Percentiles rank a stretch among this genome's conserved stretches.
Evolutionary conservation across 306 rosid genomes (phyloP).

Genomic region (Sicyos edulis): DNA sequence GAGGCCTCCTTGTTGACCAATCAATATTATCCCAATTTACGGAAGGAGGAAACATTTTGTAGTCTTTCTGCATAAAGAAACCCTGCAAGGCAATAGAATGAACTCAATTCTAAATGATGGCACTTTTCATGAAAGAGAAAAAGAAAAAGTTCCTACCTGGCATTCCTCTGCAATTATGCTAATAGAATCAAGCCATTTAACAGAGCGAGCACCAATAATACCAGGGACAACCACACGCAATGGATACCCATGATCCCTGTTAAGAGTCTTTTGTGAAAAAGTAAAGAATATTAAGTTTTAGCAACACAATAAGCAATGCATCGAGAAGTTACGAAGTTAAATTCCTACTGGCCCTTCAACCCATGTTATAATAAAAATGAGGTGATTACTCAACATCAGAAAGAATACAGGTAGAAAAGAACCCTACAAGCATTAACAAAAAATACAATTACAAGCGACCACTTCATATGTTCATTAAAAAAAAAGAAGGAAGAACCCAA

Average conservation of each 20-base stretch:
- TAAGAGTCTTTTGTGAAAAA: conserved; percentile 47
- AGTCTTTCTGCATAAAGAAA: conserved; percentile 97
- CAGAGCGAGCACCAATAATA: conserved; percentile 96
- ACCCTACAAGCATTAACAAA: too few relatives aligned
- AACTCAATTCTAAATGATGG: neutral
- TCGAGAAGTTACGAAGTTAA: neutral
- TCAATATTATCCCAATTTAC: conserved; percentile 87
- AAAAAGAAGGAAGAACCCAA: neutral
- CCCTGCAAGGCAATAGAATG: conserved; percentile 47
- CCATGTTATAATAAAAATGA: neutral
- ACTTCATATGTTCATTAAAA: neutral
- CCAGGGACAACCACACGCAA: conserved; percentile 87
- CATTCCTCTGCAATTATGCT: conserved; percentile 62
- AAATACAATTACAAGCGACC: neutral
- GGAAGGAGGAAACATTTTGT: conserved; percentile 91
- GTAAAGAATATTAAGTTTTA: conserved; percentile 17
- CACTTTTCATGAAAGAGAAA: neutral
- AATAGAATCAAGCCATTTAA: conserved; percentile 86
- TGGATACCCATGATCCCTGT: conserved; percentile 96
- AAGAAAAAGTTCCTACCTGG: conserved; percentile 53
- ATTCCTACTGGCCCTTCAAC: neutral
- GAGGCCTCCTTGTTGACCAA: conserved; percentile 84
- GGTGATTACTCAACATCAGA: neutral
- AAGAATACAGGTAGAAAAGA: neutral
- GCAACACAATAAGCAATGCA: neutral